A percentile compares a stretch with the other conserved stretches of the same genome.
phyloP scores from a whole-genome alignment of 129 eudicot genomes.

The Kitagawia praeruptora region DNA sequence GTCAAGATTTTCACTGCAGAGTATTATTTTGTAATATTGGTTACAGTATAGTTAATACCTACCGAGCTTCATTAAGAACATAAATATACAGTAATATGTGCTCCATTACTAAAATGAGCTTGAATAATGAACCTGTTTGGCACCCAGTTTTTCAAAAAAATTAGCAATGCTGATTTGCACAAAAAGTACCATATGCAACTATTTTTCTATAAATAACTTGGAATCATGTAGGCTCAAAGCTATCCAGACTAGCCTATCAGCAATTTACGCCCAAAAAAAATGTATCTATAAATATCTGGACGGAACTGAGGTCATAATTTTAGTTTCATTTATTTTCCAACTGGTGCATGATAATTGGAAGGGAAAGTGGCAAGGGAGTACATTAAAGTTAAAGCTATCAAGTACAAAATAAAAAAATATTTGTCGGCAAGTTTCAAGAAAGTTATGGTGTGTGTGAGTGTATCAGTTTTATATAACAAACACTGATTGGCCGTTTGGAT shows the following conservation, averaged over 20 bases:
- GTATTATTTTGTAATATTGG: neutral
- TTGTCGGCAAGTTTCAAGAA: neutral
- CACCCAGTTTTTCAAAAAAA: neutral
- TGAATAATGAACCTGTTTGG: neutral
- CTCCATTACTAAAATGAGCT: neutral
- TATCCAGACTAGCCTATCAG: neutral
- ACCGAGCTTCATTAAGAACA: neutral
- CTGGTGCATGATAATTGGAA: neutral
- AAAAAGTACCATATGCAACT: neutral
- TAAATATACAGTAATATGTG: neutral
- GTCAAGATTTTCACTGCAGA: conserved; percentile 59
- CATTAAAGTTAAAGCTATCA: neutral
- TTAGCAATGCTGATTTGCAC: neutral
- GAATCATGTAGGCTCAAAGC: neutral
- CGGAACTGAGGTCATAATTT: neutral
- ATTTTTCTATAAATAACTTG: neutral
- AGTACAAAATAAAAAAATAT: neutral
- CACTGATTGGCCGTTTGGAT: too few relatives aligned
- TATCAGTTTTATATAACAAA: neutral
- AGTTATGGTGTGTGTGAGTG: neutral
- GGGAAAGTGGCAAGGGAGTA: neutral
- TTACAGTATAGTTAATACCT: neutral
- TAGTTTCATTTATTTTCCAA: neutral
- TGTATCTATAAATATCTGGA: neutral
- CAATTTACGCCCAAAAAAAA: neutral